A percentile compares a stretch with the other conserved stretches of the same genome.
Conservation (phyloP, 1,284 basidiomycete genomes). For the Puccinia brachypodii region DNA sequence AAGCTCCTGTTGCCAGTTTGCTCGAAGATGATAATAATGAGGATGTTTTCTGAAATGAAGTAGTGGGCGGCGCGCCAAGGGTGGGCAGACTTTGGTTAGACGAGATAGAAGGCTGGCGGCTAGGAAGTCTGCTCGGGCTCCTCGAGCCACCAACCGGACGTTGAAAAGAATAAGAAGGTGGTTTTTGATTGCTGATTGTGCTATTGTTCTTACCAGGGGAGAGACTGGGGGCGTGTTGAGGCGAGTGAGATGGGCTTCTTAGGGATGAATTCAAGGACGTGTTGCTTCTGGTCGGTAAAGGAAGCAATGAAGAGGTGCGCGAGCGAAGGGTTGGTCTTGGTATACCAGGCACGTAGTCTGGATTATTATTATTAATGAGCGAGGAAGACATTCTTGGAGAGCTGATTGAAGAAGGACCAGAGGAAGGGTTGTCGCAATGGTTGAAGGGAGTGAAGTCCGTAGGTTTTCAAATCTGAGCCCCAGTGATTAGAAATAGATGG, state of each 20-base stretch:
- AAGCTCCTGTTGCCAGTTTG: not conserved
- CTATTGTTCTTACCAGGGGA: not conserved
- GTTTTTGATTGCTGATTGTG: not conserved
- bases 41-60: not conserved
- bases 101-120: not conserved
- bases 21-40: not conserved
- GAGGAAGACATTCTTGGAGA: constrained; percentile 15
- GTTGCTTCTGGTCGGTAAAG: not conserved
- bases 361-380: not conserved
- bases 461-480: not conserved
- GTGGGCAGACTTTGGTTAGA: not conserved
- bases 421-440: not conserved
- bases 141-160: not conserved
- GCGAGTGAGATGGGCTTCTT: not conserved
- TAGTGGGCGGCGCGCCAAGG: not conserved
- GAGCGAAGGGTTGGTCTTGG: not conserved
- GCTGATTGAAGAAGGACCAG: not conserved
- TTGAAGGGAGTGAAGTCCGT: not conserved
- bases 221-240: not conserved
- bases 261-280: not conserved
- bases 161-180: not conserved
- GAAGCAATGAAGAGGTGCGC: constrained; percentile 12
- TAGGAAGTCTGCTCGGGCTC: not conserved
- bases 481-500: not conserved
- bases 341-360: not conserved